Conservation (phyloP, 1,284 basidiomycete genomes). For the Lentinula novae-zelandiae region DNA sequence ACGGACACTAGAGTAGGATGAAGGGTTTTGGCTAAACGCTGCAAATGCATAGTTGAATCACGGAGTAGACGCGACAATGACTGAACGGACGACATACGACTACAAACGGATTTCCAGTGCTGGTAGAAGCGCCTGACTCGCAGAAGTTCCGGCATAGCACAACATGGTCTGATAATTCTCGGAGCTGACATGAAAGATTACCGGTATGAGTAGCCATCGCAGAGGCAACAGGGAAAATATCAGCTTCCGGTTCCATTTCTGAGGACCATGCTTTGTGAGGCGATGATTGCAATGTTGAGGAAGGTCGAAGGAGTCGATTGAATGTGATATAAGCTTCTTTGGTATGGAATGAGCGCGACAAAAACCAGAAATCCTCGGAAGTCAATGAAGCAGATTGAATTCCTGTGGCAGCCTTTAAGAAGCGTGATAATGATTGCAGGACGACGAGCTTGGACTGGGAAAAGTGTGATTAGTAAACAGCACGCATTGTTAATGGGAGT, state of each 20-base stretch:
- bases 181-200: neutral
- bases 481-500: neutral
- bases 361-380: slow-evolving; percentile 44
- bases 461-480: slow-evolving; percentile 5
- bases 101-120: slow-evolving; percentile 1
- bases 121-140: neutral
- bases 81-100: neutral
- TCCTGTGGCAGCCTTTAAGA: slow-evolving; percentile 38
- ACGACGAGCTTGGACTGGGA: slow-evolving; percentile 60
- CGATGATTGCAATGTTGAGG: slow-evolving; percentile 5
- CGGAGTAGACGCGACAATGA: neutral
- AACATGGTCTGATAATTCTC: neutral
- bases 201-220: slow-evolving; percentile 16
- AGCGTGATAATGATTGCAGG: slow-evolving; percentile 56
- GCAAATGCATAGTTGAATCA: neutral
- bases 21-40: slow-evolving; percentile 53
- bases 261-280: slow-evolving; percentile 23
- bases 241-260: slow-evolving; percentile 29
- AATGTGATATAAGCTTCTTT: slow-evolving; percentile 46
- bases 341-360: slow-evolving; percentile 47
- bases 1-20: slow-evolving; percentile 76
- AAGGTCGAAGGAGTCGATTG: slow-evolving; percentile 31
- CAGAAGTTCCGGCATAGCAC: neutral
- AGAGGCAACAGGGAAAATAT: slow-evolving; percentile 25
- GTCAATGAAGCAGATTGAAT: slow-evolving; percentile 19